Evolutionary conservation across 2,329 filamentous ascomycete genomes (phyloP).

Genomic region (Sporothrix brasiliensis): DNA sequence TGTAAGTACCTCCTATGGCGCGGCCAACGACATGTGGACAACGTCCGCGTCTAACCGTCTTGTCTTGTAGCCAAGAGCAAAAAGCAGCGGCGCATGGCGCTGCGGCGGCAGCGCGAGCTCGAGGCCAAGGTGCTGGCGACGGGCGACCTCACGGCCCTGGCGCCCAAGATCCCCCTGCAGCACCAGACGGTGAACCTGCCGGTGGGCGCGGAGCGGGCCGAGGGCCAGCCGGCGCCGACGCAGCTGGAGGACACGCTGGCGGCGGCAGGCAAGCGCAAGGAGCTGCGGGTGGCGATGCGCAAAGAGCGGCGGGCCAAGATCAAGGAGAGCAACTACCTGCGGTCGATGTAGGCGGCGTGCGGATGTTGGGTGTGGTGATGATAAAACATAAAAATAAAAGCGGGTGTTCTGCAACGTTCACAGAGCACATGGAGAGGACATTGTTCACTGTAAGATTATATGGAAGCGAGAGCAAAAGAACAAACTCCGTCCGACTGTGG

Average conservation of each 20-base stretch:
- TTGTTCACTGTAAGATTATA: constrained; percentile 18
- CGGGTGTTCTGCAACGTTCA: not conserved
- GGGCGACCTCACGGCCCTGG: constrained; percentile 66
- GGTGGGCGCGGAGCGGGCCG: constrained; percentile 44
- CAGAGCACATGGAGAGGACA: not conserved
- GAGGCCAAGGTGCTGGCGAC: constrained; percentile 65
- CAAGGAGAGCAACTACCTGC: constrained; percentile 85
- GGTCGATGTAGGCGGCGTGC: constrained; percentile 63
- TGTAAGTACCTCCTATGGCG: constrained; percentile 59
- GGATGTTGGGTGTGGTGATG: not conserved
- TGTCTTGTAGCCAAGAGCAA: constrained; percentile 71
- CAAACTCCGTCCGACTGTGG: not conserved
- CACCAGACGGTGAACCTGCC: constrained; percentile 78
- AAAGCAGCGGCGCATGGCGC: constrained; percentile 73
- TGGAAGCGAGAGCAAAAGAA: not conserved
- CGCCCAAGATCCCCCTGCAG: constrained; percentile 71
- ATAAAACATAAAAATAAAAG: no score
- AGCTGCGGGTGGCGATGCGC: constrained; percentile 71
- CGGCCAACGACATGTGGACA: not conserved
- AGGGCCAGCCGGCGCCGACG: constrained; percentile 43
- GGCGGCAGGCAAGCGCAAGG: constrained; percentile 57
- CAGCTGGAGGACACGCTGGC: constrained; percentile 48
- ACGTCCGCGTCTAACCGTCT: not conserved
- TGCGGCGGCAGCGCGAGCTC: constrained; percentile 61
- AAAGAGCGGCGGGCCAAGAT: constrained; percentile 74